phyloP scores from a whole-genome alignment of 495 filamentous ascomycete genomes.

The Aspergillus nanangensis region DNA sequence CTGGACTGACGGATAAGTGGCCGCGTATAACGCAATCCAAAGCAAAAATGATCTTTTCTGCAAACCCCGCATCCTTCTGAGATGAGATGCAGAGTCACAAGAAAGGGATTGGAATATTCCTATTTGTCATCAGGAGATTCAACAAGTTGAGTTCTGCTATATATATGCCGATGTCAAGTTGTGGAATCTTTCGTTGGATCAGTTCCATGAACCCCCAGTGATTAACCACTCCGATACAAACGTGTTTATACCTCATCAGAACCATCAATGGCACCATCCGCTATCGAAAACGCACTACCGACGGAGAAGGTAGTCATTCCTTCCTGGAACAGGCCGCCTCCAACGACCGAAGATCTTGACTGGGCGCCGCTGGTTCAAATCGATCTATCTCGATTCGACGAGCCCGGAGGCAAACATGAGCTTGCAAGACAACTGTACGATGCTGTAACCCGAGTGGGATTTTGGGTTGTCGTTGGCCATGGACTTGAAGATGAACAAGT shows the following conservation, averaged over 20 bases:
- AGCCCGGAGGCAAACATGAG: constrained; percentile 48
- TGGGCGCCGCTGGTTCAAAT: constrained; percentile 54
- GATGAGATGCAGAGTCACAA: too few species aligned
- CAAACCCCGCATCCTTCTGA: constrained; percentile 14
- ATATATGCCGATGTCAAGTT: too few species aligned
- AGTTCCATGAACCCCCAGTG: neutral
- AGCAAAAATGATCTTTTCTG: constrained; percentile 14
- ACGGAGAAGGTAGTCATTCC: constrained; percentile 19
- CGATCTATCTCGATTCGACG: constrained; percentile 46
- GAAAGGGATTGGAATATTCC: too few species aligned
- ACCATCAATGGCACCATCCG: constrained; percentile 28
- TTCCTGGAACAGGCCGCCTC: constrained; percentile 32
- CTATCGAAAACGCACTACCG: constrained; percentile 13
- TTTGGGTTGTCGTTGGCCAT: constrained; percentile 26
- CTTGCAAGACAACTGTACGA: constrained; percentile 51
- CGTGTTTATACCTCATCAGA: neutral
- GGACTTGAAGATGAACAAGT: constrained; percentile 33
- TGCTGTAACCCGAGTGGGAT: constrained; percentile 47
- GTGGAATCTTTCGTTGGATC: too few species aligned
- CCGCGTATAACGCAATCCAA: constrained; percentile 16
- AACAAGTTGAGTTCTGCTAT: too few species aligned
- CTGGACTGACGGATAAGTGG: too few species aligned
- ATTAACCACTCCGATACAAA: neutral
- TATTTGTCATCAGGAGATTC: too few species aligned
- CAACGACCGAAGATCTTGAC: constrained; percentile 27